Evolutionary conservation across 345 rosid genomes (phyloP).

Genomic region (Eucalyptus tenuipes): DNA sequence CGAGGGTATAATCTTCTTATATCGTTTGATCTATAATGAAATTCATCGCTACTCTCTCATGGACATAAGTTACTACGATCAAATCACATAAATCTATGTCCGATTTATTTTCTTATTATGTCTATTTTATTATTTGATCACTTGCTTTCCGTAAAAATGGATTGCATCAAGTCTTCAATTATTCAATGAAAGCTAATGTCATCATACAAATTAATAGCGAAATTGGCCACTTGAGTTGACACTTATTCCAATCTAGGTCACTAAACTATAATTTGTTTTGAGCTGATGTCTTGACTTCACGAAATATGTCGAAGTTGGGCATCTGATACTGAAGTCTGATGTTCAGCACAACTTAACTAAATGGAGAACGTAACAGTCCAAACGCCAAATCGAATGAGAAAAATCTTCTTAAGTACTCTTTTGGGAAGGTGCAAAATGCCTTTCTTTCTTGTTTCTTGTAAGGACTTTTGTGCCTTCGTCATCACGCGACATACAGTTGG

Average conservation of each 20-base stretch:
- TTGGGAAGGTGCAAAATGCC: not conserved
- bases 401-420: not conserved
- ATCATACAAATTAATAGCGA: not conserved
- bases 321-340: not conserved
- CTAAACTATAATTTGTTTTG: not conserved
- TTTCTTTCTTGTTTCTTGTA: not conserved
- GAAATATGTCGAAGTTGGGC: not conserved
- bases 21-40: no score
- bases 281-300: not conserved
- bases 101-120: rapidly evolving
- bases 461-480: not conserved
- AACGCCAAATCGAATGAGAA: not conserved
- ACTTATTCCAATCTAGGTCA: not conserved
- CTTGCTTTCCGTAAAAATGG: no score
- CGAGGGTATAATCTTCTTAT: no score
- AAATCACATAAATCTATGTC: rapidly evolving
- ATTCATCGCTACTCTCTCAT: rapidly evolving
- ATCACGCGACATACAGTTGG: not conserved
- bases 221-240: not conserved
- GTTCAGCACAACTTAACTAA: not conserved
- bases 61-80: rapidly evolving
- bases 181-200: not conserved
- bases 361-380: not conserved
- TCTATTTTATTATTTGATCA: no score
- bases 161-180: no score